phyloP scores from a whole-genome alignment of 768 basidiomycete genomes.

The Leucosporidium creatinivorum region DNA sequence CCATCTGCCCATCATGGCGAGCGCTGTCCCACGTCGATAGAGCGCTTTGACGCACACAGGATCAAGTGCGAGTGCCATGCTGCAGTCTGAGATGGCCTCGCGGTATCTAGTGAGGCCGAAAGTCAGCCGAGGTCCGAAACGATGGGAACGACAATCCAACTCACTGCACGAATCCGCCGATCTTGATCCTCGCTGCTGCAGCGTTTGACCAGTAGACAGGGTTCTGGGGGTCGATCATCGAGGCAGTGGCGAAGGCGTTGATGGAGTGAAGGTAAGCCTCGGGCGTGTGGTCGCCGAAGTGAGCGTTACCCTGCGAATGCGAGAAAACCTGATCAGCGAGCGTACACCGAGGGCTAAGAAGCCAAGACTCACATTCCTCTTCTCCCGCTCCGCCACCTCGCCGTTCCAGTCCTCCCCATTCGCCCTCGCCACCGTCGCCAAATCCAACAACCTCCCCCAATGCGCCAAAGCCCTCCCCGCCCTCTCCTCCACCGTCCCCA shows the following conservation, averaged over 20 bases:
- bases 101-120: slow-evolving; percentile 8
- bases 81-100: slow-evolving; percentile 29
- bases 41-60: slow-evolving; percentile 22
- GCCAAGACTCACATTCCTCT: slow-evolving; percentile 17
- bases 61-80: slow-evolving; percentile 19
- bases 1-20: slow-evolving; percentile 19
- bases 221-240: slow-evolving; percentile 19
- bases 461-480: neutral
- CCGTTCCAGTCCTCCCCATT: neutral
- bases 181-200: slow-evolving; percentile 28
- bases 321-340: neutral
- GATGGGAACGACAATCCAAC: neutral
- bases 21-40: slow-evolving; percentile 23
- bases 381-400: slow-evolving; percentile 29
- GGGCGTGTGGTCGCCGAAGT: slow-evolving; percentile 7
- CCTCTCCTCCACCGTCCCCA: slow-evolving; percentile 22
- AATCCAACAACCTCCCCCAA: neutral
- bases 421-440: neutral
- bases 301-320: slow-evolving; percentile 15
- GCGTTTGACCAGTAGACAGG: slow-evolving; percentile 20
- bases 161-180: slow-evolving; percentile 17
- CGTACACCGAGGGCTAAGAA: neutral
- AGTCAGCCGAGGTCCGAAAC: neutral
- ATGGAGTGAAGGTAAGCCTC: slow-evolving; percentile 26
- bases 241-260: slow-evolving; percentile 21